Evolutionary conservation across 768 basidiomycete genomes (phyloP), one percentile per base, ranked within the genome.

Genomic region (Russula sp.): DNA sequence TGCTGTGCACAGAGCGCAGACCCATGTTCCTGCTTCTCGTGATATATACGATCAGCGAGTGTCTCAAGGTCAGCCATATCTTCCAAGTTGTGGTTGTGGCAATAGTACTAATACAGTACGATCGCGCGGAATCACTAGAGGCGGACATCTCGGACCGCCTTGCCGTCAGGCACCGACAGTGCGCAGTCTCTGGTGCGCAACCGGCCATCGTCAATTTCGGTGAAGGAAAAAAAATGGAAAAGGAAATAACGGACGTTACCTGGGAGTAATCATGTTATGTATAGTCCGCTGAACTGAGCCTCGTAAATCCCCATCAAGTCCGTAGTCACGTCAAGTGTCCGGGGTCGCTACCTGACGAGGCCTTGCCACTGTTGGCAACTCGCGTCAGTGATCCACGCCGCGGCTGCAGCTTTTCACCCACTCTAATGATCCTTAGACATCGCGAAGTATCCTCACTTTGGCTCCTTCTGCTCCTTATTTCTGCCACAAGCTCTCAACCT

Each of bases 1-100:
- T 94, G 89, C 70, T 93, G 91, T 13, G 91, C 91, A 71, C 91
- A 94, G 35, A 93, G 81, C 83, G 89, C 89, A 2, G 89, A 91
- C 27, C 89, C 89, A 61, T 75, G 66, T 71, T 91, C 82, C 73
- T 94, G 91, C 64, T 73, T 82, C 71, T 93, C 90, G 73, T 91
- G 89, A 72, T 92, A 92, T 61, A 93, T 87, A 10, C 80, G 71
- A 8, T 77, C 71, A 13, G 77, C 67, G 10, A 92, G 77, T 34
- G 68, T 69, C 67, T 88, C 82, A 42, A 88, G 75, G 55, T 80
- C 79, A 34, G 84, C 78, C 87, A 89, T 89, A 57, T 61, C 18
- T 27, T 50, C 37, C 27, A 59, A 32, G 48, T 52, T 13, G 55
- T 13, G n/a, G n/a, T 39, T 31, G 16, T 50, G 40, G 22, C 22